phyloP scores from a whole-genome alignment of 2,329 filamentous ascomycete genomes.

The Aspergillus flavus region DNA sequence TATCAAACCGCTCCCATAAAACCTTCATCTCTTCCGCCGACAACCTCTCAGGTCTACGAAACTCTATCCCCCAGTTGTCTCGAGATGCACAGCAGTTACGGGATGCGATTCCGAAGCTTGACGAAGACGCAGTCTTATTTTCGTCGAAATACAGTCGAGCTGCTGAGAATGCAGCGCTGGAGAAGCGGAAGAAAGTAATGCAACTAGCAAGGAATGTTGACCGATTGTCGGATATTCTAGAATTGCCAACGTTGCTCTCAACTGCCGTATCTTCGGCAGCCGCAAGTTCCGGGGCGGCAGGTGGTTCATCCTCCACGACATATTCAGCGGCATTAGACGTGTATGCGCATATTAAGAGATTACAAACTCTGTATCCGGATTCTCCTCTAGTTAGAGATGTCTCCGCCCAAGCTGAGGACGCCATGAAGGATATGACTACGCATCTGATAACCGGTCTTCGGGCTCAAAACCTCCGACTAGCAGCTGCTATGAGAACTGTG shows the following conservation, averaged over 20 bases:
- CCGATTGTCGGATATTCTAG: conserved; percentile 84
- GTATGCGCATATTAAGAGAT: conserved; percentile 86
- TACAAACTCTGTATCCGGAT: conserved; percentile 79
- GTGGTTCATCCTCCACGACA: conserved; percentile 59
- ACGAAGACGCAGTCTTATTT: conserved; percentile 77
- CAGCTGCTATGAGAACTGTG: conserved; percentile 85
- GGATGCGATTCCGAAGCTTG: conserved; percentile 74
- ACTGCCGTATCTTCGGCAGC: conserved; percentile 62
- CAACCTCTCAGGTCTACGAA: conserved; percentile 71
- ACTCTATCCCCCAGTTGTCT: conserved; percentile 71
- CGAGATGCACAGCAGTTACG: conserved; percentile 68
- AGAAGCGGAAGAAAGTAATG: conserved; percentile 75
- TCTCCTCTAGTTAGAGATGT: conserved; percentile 76
- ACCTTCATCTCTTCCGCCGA: conserved; percentile 79
- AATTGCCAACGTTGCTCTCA: conserved; percentile 81
- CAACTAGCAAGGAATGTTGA: conserved; percentile 85
- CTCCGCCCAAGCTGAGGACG: conserved; percentile 74
- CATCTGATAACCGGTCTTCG: conserved; percentile 80
- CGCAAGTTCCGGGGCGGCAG: conserved; percentile 45
- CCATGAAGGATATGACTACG: conserved; percentile 84
- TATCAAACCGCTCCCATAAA: conserved; percentile 88
- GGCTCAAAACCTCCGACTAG: conserved; percentile 78
- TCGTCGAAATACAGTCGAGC: conserved; percentile 79
- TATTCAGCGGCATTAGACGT: conserved; percentile 90
- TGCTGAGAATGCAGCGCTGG: conserved; percentile 68